Base-by-base conservation (phyloP, 257 asterid species). In the Anisodus tanguticus region DNA sequence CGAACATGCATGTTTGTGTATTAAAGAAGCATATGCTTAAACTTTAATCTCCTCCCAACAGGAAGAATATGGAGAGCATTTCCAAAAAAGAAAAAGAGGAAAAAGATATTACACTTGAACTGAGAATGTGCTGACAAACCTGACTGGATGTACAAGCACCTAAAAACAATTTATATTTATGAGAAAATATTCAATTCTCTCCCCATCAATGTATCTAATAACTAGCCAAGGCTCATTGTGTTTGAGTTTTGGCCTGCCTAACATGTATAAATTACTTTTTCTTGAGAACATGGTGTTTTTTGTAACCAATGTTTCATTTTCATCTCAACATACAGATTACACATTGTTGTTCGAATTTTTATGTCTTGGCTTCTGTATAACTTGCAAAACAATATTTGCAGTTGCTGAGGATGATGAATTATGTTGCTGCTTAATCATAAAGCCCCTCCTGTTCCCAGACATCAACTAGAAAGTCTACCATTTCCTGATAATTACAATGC, bases 401-500 rank as follows among this genome's bases (percentile, higher is more conserved):
- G 81, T 80, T 66, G 88, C 84, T 87, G 88, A 54, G 57, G 83
- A 51, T 15, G 26, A 43, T 66, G 82, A 78, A 84, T 51, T 76
- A 26, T 51, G 81, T 8, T 12, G 45, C 84, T 82, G 79, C 79
- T 89, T 86, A 88, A 83, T 88, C 90, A 83, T 88, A 89, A 9
- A 89, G 86, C 70, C 92, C 92, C 71, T 89, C 90, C 77, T 88
- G 89, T 79, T 88, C 90, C 92, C 92, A 89, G 31, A 85, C 43
- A 82, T 86, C 89, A 43, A 89, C 88, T 77, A 89, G 92, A 86
- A 88, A 89, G 77, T 88, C 88, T 63, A 89, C 87, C 92, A 89
- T 87, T 84, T 89, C 90, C 91, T 89, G 89, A 45, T 60, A 81
- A 9, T 51, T 54, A 70, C 81, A 81, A 83, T 59, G 80, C 35